A percentile compares a stretch with the other conserved stretches of the same genome.
phyloP scores from a whole-genome alignment of 208 protist species.

The Phytomonas francai region DNA sequence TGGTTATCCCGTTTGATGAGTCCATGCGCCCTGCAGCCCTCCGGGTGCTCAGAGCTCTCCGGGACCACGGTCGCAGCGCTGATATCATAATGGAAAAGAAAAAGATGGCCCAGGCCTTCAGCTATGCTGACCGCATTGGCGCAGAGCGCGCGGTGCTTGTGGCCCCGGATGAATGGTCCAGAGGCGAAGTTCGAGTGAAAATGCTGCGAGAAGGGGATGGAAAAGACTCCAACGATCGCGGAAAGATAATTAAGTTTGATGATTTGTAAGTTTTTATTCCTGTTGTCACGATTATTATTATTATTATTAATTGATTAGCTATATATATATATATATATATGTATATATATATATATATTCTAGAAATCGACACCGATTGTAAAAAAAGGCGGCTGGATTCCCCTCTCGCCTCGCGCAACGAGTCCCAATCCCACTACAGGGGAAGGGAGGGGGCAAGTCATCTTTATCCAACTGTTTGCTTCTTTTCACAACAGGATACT shows the following conservation, averaged over 20 bases:
- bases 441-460: neutral
- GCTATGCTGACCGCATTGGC: conserved; percentile 92
- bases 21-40: conserved; percentile 82
- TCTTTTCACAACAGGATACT: neutral
- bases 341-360: conserved; percentile 3
- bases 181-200: conserved; percentile 87
- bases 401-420: no score
- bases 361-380: no score
- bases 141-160: conserved; percentile 86
- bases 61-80: conserved; percentile 62
- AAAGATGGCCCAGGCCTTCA: conserved; percentile 87
- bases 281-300: conserved; percentile 9
- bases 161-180: conserved; percentile 90
- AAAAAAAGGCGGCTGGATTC: no score
- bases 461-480: neutral
- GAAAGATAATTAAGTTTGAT: conserved; percentile 40
- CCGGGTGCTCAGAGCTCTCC: conserved; percentile 62
- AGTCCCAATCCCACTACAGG: no score
- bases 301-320: neutral
- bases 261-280: conserved; percentile 23
- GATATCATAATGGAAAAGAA: conserved; percentile 92
- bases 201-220: conserved; percentile 75
- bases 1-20: conserved; percentile 92
- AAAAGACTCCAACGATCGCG: conserved; percentile 46
- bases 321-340: conserved; percentile 7